phyloP scores from a whole-genome alignment of 2,329 filamentous ascomycete genomes.

The Verticillium nubilum region DNA sequence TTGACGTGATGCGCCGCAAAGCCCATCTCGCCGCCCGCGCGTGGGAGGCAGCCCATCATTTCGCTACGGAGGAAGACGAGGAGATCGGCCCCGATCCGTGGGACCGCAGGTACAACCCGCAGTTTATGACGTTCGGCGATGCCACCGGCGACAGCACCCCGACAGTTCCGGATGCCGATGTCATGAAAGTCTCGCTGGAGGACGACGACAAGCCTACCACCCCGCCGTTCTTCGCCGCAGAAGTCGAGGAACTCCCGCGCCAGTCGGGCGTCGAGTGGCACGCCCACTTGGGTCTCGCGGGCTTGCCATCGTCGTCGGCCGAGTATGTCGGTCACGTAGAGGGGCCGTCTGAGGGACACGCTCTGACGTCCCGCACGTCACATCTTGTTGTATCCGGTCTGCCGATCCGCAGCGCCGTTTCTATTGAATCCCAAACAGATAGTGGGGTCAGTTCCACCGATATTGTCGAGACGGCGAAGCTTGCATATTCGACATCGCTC shows the following conservation, averaged over 20 bases:
- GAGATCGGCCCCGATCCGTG: constrained; percentile 58
- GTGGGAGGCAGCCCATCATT: constrained; percentile 31
- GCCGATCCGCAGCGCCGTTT: constrained; percentile 7
- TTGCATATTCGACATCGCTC: constrained; percentile 3
- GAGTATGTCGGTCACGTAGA: constrained; percentile 1
- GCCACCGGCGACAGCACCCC: constrained; percentile 16
- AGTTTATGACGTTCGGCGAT: constrained; percentile 35
- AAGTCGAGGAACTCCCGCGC: constrained; percentile 73
- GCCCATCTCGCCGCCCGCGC: constrained; percentile 36
- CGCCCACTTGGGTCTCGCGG: constrained; percentile 53
- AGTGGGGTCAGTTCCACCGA: neutral
- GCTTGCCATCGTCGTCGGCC: constrained; percentile 14
- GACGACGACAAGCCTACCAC: constrained; percentile 21
- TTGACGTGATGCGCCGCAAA: constrained; percentile 22
- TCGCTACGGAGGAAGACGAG: constrained; percentile 41
- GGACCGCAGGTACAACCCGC: constrained; percentile 56
- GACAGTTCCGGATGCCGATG: constrained; percentile 46
- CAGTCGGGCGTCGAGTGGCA: constrained; percentile 80
- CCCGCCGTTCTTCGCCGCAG: constrained; percentile 68
- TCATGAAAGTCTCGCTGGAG: constrained; percentile 29
- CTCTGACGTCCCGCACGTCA: constrained; percentile 2
- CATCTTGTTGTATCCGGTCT: constrained; percentile 4
- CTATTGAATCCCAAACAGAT: neutral
- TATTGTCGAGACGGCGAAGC: constrained; percentile 1
- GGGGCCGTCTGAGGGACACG: neutral